phyloP scores from a whole-genome alignment of 352 stramenopile species.

The Phytophthora boehmeriae region DNA sequence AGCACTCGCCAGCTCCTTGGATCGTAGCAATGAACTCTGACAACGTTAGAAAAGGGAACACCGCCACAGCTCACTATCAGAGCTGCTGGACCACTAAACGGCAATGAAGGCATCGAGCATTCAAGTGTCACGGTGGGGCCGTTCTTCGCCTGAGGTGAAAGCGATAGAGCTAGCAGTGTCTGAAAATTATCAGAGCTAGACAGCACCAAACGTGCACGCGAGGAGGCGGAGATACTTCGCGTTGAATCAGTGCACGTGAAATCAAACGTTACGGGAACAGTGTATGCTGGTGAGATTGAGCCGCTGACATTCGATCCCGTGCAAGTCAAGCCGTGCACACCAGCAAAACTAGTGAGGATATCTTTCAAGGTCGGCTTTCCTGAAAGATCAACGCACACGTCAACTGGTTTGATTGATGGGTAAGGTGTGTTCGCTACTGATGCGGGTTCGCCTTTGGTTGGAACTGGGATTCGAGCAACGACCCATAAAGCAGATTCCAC shows the following conservation, averaged over 20 bases:
- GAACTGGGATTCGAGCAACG: slow-evolving; percentile 28
- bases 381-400: slow-evolving; percentile 5
- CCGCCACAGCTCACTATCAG: slow-evolving; percentile 52
- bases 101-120: slow-evolving; percentile 57
- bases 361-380: slow-evolving; percentile 5
- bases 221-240: slow-evolving; percentile 39
- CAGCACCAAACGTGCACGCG: slow-evolving; percentile 47
- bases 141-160: slow-evolving; percentile 17
- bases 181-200: slow-evolving; percentile 22
- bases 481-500: slow-evolving; percentile 37
- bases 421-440: background rate
- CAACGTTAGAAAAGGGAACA: slow-evolving; percentile 65
- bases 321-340: background rate
- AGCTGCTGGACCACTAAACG: slow-evolving; percentile 58
- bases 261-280: slow-evolving; percentile 34
- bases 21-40: slow-evolving; percentile 77
- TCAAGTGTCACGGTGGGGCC: slow-evolving; percentile 43
- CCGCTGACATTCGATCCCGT: background rate
- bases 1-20: slow-evolving; percentile 55
- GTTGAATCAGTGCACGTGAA: slow-evolving; percentile 57
- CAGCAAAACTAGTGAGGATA: background rate
- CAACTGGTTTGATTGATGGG: slow-evolving; percentile 15
- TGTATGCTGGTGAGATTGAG: slow-evolving; percentile 4
- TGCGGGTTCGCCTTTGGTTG: slow-evolving; percentile 1
- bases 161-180: slow-evolving; percentile 18